Base-by-base conservation (phyloP, 208 protist species). In the Tritrichomonas foetus region DNA sequence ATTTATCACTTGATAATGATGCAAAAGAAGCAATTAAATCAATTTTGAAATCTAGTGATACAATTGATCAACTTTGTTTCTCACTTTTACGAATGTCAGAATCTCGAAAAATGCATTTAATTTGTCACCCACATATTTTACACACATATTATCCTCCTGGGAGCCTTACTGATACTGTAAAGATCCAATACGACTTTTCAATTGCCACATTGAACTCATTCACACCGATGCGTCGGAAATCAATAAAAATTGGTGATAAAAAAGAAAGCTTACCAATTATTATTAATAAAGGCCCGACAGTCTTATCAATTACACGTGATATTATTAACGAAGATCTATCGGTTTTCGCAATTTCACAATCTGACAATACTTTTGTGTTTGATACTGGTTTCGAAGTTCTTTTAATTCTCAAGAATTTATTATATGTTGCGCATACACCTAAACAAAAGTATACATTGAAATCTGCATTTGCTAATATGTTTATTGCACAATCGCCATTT, bases 311-410 rank as follows among this genome's bases (percentile, higher is more conserved):
- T 11, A 57, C 39, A 39, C 3, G 57, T 1, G 47, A 49, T 16
- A 36, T 30, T 36, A 57, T 47, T 57, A 49, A 49, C 2, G 33
- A 5, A 33, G 78, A 89, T 14, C 39, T 89, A 1, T 89, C 78
- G 5, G 36, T 89, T 22, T 89, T 61, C 16, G 47, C 20, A 27
- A 89, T 89, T 33, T 47, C 44, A 22, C 78, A 25, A 61, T 39
- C 27, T 44, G 47, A 89, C 30, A 89, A 89, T 47, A 89, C 78
- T 16, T 89, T 44, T 44, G 8, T n/a, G 33, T 89, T 53, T 89
- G 47, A 89, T 57, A 89, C 78, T 89, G 47, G n/a, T 36, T 89
- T 89, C 30, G 78, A 89, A 36, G 47, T 57, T 44, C 41, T 89
- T 39, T 36, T 89, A 27, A n/a, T 89, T 9, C 39, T 89, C 0